phyloP scores from a whole-genome alignment of 805 yeast genomes.

The Myxozyma neotropica region DNA sequence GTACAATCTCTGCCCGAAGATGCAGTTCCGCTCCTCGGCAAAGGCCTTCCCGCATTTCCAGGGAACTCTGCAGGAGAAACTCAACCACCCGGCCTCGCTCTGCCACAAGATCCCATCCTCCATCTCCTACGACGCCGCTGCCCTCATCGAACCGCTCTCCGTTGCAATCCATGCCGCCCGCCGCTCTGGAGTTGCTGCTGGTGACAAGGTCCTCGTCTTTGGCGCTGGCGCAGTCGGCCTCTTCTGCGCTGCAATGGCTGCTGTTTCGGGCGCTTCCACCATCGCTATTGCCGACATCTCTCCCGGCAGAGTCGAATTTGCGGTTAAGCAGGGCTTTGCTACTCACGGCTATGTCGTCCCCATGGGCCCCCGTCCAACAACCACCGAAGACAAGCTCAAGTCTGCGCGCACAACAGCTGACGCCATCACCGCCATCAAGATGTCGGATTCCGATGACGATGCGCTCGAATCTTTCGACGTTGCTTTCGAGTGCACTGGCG shows the following conservation, averaged over 20 bases:
- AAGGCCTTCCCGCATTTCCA: conserved; percentile 76
- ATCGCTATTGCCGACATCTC: conserved; percentile 69
- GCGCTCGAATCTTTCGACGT: conserved; percentile 30
- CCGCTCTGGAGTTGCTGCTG: conserved; percentile 59
- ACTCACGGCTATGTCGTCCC: conserved; percentile 38
- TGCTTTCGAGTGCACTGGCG: conserved; percentile 57
- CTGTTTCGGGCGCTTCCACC: conserved; percentile 68
- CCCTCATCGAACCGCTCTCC: conserved; percentile 78
- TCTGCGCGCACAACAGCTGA: conserved; percentile 36
- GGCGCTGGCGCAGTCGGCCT: conserved; percentile 90
- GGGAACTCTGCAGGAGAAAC: conserved; percentile 90
- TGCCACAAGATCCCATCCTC: conserved; percentile 60
- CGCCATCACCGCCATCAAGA: conserved; percentile 27
- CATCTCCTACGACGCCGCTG: conserved; percentile 74
- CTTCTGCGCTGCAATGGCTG: conserved; percentile 67
- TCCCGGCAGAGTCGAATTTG: conserved; percentile 41
- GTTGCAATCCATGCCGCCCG: conserved; percentile 79
- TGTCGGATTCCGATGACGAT: conserved; percentile 18
- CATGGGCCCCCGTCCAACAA: conserved; percentile 22
- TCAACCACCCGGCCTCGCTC: conserved; percentile 70
- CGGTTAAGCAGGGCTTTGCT: conserved; percentile 41
- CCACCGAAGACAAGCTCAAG: conserved; percentile 31
- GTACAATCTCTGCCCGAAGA: conserved; percentile 81
- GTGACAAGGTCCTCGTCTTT: conserved; percentile 67
- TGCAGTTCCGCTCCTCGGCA: conserved; percentile 64